Percentiles rank a stretch among this genome's conserved stretches.
Evolutionary conservation across 1,284 basidiomycete genomes (phyloP).

Genomic region (Naganishia albida): DNA sequence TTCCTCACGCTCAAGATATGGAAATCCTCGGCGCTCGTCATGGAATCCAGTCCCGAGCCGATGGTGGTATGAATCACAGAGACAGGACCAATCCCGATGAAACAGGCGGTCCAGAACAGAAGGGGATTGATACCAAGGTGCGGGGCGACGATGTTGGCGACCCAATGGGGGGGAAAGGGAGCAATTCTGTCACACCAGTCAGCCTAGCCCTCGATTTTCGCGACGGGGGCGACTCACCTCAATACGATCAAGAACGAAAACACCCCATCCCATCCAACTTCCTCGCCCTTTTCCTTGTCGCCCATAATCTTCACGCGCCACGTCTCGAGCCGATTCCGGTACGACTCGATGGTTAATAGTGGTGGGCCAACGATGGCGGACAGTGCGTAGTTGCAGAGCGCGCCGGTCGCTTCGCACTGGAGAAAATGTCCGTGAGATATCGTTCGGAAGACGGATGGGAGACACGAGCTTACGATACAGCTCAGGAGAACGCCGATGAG

Average conservation of each 20-base stretch:
- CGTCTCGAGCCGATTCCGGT: conserved; percentile 56
- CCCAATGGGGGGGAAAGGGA: conserved; percentile 90
- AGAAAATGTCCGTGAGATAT: background rate
- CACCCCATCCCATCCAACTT: conserved; percentile 49
- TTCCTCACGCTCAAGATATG: conserved; percentile 86
- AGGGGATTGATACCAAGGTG: conserved; percentile 84
- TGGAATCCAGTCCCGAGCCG: conserved; percentile 87
- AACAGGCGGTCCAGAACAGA: conserved; percentile 88
- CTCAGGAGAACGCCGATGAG: conserved; percentile 83
- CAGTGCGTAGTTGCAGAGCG: conserved; percentile 88
- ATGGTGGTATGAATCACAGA: conserved; percentile 94
- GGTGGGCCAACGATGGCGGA: conserved; percentile 87
- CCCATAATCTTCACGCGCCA: conserved; percentile 55
- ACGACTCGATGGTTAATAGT: conserved; percentile 78
- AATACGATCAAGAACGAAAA: conserved; percentile 82
- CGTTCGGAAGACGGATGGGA: background rate
- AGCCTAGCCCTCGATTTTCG: background rate
- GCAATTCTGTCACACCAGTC: conserved; percentile 65
- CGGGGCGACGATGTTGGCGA: conserved; percentile 89
- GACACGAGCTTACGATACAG: conserved; percentile 62
- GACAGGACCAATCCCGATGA: conserved; percentile 87
- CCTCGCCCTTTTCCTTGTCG: conserved; percentile 47
- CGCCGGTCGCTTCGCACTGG: conserved; percentile 82
- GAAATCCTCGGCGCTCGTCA: conserved; percentile 91
- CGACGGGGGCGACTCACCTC: conserved; percentile 40